phyloP scores from a whole-genome alignment of 192 early-diverging fungal genomes.

The Helicostylum pulchrum region DNA sequence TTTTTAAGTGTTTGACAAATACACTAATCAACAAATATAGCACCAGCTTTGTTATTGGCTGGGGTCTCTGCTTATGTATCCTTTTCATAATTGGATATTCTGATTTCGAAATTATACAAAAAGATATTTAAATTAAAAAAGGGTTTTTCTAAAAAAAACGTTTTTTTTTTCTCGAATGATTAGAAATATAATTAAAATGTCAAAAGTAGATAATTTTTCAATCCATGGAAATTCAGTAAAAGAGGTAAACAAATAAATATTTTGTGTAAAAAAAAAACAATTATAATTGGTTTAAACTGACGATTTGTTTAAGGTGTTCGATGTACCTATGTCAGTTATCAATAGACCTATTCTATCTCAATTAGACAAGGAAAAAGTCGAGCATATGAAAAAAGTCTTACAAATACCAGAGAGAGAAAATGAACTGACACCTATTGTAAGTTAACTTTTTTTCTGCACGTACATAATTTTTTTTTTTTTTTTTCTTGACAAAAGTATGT shows the following conservation, averaged over 20 bases:
- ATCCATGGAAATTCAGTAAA: conserved; percentile 21
- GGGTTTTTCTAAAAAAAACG: too few relatives aligned
- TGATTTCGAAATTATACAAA: too few relatives aligned
- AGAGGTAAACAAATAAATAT: too few relatives aligned
- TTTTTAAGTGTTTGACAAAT: too few relatives aligned
- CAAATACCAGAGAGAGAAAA: not conserved
- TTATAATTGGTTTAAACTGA: not conserved
- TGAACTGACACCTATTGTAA: conserved; percentile 27
- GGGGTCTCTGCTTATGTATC: too few relatives aligned
- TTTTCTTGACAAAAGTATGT: not conserved
- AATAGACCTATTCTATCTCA: conserved; percentile 24
- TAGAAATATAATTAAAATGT: not conserved
- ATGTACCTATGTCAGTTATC: conserved; percentile 18
- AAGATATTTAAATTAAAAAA: too few relatives aligned
- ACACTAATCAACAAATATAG: too few relatives aligned
- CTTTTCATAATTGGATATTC: too few relatives aligned
- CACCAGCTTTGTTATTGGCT: too few relatives aligned
- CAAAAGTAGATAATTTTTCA: conserved; percentile 25
- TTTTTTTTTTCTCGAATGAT: too few relatives aligned
- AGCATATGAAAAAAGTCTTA: conserved; percentile 15
- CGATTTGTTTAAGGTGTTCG: conserved; percentile 7
- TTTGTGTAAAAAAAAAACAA: conserved; percentile 1
- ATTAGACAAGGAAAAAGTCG: conserved; percentile 22
- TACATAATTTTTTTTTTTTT: too few relatives aligned
- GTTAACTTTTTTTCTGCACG: not conserved